phyloP scores from a whole-genome alignment of 106 monocot genomes.

The Ottelia alismoides region DNA sequence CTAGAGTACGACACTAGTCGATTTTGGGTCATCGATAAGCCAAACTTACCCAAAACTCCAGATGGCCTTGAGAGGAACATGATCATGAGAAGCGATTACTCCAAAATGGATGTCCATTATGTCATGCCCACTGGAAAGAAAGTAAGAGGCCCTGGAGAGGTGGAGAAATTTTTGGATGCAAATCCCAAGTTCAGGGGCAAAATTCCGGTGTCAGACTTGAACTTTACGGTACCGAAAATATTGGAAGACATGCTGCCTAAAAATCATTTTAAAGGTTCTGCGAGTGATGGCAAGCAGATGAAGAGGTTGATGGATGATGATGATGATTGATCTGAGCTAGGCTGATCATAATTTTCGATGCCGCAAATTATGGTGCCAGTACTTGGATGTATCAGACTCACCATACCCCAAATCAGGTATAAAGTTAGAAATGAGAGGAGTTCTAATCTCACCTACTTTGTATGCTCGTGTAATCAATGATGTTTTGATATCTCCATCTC shows the following conservation, averaged over 20 bases:
- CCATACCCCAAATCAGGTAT: no score
- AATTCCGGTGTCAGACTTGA: constrained; percentile 25
- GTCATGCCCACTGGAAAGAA: constrained; percentile 86
- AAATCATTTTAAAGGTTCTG: constrained; percentile 17
- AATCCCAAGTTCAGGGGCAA: constrained; percentile 50
- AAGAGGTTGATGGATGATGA: constrained; percentile 9
- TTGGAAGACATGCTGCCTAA: constrained; percentile 34
- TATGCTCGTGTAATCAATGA: no score
- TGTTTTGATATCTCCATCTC: no score
- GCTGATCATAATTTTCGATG: no score
- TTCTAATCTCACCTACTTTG: no score
- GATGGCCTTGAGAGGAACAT: constrained; percentile 29
- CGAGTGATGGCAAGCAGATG: constrained; percentile 22
- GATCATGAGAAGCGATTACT: constrained; percentile 49
- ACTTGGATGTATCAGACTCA: no score
- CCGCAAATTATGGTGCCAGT: no score
- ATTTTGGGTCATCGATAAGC: constrained; percentile 80
- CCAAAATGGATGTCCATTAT: constrained; percentile 62
- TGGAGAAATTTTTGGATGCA: constrained; percentile 62
- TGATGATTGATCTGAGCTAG: no score
- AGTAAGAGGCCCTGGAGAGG: constrained; percentile 39
- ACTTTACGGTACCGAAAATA: constrained; percentile 50
- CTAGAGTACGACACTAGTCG: constrained; percentile 50
- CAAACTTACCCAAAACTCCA: constrained; percentile 77
- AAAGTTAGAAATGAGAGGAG: no score